These are phyloP conservation scores for Brassica balearica DNA, from an alignment of 441 rosid genomes.

Conservation along the genomic window DNA sequence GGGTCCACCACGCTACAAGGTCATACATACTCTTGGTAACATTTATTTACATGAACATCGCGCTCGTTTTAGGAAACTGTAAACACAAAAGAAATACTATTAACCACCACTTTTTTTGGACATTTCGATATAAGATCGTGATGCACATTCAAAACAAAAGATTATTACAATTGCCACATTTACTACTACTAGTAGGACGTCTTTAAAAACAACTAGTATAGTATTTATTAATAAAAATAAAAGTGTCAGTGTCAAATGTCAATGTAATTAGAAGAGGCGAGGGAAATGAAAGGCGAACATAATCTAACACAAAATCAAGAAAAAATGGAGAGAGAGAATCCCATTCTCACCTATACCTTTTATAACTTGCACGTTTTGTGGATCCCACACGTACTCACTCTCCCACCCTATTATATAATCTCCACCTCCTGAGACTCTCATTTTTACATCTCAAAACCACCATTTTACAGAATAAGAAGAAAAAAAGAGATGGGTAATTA, in stretches of 20 bases:
- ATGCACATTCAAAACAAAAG: too few relatives aligned
- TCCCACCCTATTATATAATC: neutral
- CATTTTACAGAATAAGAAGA: neutral
- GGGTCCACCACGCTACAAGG: neutral
- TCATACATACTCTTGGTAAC: neutral
- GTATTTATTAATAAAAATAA: too few relatives aligned
- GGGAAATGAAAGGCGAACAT: too few relatives aligned
- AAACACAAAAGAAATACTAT: neutral
- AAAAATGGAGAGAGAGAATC: too few relatives aligned
- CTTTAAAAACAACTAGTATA: too few relatives aligned
- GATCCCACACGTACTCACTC: conserved; percentile 8
- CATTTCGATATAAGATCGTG: too few relatives aligned
- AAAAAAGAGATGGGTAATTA: conserved; percentile 60
- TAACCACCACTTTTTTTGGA: too few relatives aligned
- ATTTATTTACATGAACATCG: neutral
- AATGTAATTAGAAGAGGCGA: too few relatives aligned
- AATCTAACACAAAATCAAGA: too few relatives aligned
- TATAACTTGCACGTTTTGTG: conserved; percentile 22
- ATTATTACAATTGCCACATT: too few relatives aligned
- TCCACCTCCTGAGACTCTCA: neutral
- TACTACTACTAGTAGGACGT: too few relatives aligned
- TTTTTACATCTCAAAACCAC: conserved; percentile 2
- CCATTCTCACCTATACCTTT: conserved; percentile 3
- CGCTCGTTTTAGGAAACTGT: neutral
- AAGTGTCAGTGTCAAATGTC: too few relatives aligned